Conservation (phyloP, 2,329 filamentous ascomycete species). For the Aphanocladium album region DNA sequence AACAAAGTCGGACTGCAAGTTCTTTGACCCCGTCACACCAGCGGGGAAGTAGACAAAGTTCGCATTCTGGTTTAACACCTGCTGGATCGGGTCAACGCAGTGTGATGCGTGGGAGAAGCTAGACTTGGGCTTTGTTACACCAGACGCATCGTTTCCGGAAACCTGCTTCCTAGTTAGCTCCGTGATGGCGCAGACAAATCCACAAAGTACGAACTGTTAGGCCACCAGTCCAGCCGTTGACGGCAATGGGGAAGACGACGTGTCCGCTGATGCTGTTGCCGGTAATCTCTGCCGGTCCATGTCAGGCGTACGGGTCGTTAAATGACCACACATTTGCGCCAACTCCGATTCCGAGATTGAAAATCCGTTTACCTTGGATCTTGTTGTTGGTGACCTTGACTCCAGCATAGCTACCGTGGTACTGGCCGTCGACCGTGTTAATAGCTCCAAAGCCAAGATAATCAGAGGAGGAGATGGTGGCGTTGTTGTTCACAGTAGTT, state of each 20-base stretch:
- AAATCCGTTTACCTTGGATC: constrained; percentile 18
- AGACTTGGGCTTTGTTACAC: constrained; percentile 17
- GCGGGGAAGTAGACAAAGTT: constrained; percentile 20
- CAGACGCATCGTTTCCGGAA: constrained; percentile 20
- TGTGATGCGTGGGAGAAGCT: constrained; percentile 19
- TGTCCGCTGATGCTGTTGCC: constrained; percentile 20
- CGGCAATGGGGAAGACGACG: constrained; percentile 21
- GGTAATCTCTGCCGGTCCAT: constrained; percentile 17
- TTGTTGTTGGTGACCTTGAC: constrained; percentile 21
- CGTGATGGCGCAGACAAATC: background rate
- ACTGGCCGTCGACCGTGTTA: constrained; percentile 23
- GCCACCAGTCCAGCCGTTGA: constrained; percentile 22
- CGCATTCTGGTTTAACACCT: constrained; percentile 18
- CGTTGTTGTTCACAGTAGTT: constrained; percentile 19
- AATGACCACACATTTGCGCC: constrained; percentile 22
- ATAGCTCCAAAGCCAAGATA: constrained; percentile 22
- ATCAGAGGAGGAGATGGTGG: constrained; percentile 19
- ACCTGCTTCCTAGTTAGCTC: constrained; percentile 4
- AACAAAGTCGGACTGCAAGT: constrained; percentile 20
- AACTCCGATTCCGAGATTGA: constrained; percentile 23
- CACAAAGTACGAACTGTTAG: constrained; percentile 7
- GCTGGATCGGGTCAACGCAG: constrained; percentile 17
- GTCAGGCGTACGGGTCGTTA: constrained; percentile 16
- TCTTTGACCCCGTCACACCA: constrained; percentile 17
- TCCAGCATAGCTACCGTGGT: constrained; percentile 20